Percentiles rank a stretch among this genome's conserved stretches.
These are phyloP conservation scores for Sclerotinia spermophila DNA, from an alignment of 2,329 filamentous ascomycete species.

Conservation along the genomic window DNA sequence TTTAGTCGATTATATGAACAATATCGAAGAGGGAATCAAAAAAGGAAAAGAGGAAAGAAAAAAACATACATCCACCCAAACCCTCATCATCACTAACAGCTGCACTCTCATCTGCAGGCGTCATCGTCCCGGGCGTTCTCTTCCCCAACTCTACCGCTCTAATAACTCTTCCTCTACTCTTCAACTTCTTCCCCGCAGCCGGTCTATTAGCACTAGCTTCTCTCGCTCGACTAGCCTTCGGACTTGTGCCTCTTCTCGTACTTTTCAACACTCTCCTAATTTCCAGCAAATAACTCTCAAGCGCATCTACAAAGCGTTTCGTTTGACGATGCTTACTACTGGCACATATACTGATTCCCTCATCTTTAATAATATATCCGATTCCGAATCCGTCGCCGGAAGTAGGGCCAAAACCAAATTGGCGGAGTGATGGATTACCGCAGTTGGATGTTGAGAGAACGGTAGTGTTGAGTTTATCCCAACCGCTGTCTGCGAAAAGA, in stretches of 20 bases:
- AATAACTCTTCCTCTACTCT: conserved; percentile 71
- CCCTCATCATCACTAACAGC: conserved; percentile 80
- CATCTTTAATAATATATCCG: conserved; percentile 98
- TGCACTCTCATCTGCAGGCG: conserved; percentile 65
- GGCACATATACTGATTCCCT: conserved; percentile 84
- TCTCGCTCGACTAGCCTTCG: conserved; percentile 53
- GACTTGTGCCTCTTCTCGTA: conserved; percentile 51
- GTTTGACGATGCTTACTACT: conserved; percentile 94
- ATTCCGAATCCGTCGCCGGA: conserved; percentile 94
- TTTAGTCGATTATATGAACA: background rate
- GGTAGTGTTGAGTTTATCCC: conserved; percentile 93
- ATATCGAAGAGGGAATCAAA: background rate
- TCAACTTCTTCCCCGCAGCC: conserved; percentile 47
- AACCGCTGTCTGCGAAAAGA: conserved; percentile 83
- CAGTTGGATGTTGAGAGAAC: conserved; percentile 98
- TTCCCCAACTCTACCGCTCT: conserved; percentile 48
- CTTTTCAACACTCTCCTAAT: conserved; percentile 79
- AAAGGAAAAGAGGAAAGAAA: background rate
- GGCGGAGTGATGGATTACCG: conserved; percentile 88
- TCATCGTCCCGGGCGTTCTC: conserved; percentile 48
- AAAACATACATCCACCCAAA: conserved; percentile 82
- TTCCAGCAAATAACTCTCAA: conserved; percentile 88
- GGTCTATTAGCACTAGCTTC: conserved; percentile 48
- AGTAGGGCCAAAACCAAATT: conserved; percentile 95
- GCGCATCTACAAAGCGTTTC: conserved; percentile 78